These are phyloP conservation scores for Ascochyta fabae DNA, from an alignment of 2,329 filamentous ascomycete genomes.

Conservation along the genomic window DNA sequence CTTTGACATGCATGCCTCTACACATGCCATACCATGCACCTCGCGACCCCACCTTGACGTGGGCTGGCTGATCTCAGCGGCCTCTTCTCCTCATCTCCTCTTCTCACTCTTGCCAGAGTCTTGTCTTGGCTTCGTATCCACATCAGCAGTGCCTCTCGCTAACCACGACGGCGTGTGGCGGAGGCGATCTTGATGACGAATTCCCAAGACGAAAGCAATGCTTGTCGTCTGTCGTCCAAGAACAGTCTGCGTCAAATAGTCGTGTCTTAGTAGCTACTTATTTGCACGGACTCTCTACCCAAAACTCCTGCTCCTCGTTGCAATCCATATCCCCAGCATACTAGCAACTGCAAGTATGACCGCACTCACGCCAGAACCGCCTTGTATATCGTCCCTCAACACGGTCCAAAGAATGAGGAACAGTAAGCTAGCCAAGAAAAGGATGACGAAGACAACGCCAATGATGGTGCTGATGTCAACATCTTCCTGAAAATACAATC, in stretches of 20 bases:
- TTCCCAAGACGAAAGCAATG: not conserved
- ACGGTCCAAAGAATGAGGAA: not conserved
- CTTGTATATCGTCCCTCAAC: not conserved
- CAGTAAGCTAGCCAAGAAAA: not conserved
- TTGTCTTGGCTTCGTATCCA: not conserved
- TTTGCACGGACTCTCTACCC: too few relatives aligned
- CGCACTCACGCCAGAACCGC: not conserved
- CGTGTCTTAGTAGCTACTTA: too few relatives aligned
- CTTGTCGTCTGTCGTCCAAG: too few relatives aligned
- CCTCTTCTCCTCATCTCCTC: not conserved
- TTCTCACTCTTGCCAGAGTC: not conserved
- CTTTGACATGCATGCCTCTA: not conserved
- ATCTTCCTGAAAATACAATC: not conserved
- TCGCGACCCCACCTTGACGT: not conserved
- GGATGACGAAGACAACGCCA: not conserved
- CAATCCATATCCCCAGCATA: not conserved
- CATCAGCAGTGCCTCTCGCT: not conserved
- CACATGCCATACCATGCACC: constrained; percentile 2
- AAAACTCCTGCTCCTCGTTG: too few relatives aligned
- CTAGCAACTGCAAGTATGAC: not conserved
- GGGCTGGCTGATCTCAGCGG: constrained; percentile 4
- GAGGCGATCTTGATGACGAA: not conserved
- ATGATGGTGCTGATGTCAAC: not conserved
- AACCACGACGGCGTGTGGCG: not conserved
- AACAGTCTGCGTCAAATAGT: too few relatives aligned